Evolutionary conservation across 2,329 filamentous ascomycete genomes (phyloP), one percentile per base, ranked within the genome.

Genomic region (Botrytis tulipae): DNA sequence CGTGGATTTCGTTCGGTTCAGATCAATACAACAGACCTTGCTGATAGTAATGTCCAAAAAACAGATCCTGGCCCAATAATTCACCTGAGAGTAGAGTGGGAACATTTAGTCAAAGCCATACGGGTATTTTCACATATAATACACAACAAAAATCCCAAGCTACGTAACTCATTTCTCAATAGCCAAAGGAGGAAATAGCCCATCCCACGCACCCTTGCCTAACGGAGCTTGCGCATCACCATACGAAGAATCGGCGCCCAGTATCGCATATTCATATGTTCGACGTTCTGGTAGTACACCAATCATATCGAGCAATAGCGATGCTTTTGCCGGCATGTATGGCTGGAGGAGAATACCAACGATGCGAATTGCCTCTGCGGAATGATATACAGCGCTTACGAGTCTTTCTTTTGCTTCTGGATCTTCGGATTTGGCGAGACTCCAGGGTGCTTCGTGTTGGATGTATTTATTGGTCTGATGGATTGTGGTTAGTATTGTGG

Each of bases 281-380:
- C 95, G 87, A 70, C 87, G 88, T 16, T 87, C 85, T 14, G 84
- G 81, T 4, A 85, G 83, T 7, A 99, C 94, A 1, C 92, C 91
- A 14, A 99, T 84, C 79, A 91, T 87, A 80, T 97, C 92, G 0
- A 99, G 87, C 46, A 98, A 82, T 76, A 89, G 84, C 18, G 83
- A 83, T 65, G 93, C 88, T 82, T 97, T 97, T 59, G 84, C 86
- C 0, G 96, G 96, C 87, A 99, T 97, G 80, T 95, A 93, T 1
- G 96, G 94, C 82, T 97, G 95, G 62, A 99, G 84, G 65, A 98
- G 85, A 77, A 99, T 97, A 22, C 91, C 93, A 0, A 87, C 85
- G 37, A 98, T 89, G 54, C 96, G 91, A 65, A 98, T 81, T 7
- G 92, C 88, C 83, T 99, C 96, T 14, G 91, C 88, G 61, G 87